Evolutionary conservation across 2,329 filamentous ascomycete species (phyloP), one percentile per base, ranked within the genome.

Genomic region (Colletotrichum echinochloae): DNA sequence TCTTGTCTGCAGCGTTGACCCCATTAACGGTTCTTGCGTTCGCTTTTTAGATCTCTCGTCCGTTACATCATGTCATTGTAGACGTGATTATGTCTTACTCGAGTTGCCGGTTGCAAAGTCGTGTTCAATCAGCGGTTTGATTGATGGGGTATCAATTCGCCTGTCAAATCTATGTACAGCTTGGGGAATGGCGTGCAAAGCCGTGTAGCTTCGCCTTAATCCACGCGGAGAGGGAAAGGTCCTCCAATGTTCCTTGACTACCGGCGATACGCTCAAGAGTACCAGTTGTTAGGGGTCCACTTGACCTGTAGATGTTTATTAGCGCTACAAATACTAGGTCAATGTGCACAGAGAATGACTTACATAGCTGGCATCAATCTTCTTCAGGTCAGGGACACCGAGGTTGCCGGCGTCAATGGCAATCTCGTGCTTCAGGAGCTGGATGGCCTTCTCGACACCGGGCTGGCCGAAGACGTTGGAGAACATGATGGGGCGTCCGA

Each of bases 401-500:
- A 84, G 74, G 77, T 84, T 84, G 14, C 78, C 81, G 16, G 81
- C 81, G 68, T 84, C 83, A 64, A 82, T 78, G 41, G 79, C 76
- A 64, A 88, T 78, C 79, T 88, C 86, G 66, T 82, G 79, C 80
- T 85, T 86, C 73, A 88, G 77, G 14, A 88, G 79, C 11, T 77
- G 52, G 55, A 82, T 78, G 37, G 77, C 82, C 77, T 81, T 82
- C 74, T 81, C 77, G 2, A 88, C 83, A 54, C 87, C 86, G 9
- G 82, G 81, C 56, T 79, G 76, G 7, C 86, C 87, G 71, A 82
- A 88, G 55, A 86, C 76, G 77, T 88, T 88, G 72, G 84, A 79
- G 74, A 81, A 88, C 85, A 88, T 87, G 72, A 85, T 83, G 12
- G 85, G 82, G 0, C 87, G 77, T 20, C 86, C 86, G 0, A 89